Evolutionary conservation across 1,139 yeast genomes (phyloP).

Genomic region (Saccharomyces hybrid): DNA sequence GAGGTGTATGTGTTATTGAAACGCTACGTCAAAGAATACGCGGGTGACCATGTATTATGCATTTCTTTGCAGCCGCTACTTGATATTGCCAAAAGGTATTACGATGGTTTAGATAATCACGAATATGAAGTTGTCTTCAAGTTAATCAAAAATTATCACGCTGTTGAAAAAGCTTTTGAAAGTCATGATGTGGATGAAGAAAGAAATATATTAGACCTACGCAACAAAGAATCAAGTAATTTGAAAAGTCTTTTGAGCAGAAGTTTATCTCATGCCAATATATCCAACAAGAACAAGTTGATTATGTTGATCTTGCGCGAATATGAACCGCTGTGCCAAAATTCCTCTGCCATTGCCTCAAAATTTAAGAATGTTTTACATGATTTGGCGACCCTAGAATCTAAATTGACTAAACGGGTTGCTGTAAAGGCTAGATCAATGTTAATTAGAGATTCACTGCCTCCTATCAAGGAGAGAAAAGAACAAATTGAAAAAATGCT

Average conservation of each 20-base stretch:
- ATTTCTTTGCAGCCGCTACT: conserved; percentile 63
- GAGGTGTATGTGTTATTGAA: not conserved
- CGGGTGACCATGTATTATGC: conserved; percentile 42
- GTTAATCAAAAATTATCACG: conserved; percentile 59
- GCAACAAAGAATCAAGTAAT: conserved; percentile 77
- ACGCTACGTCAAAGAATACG: conserved; percentile 27
- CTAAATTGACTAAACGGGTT: conserved; percentile 82
- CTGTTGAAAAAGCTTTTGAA: conserved; percentile 65
- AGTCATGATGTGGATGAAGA: conserved; percentile 70
- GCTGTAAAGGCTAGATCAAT: conserved; percentile 89
- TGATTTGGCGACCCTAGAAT: conserved; percentile 72
- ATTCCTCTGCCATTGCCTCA: conserved; percentile 56
- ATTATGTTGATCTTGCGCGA: conserved; percentile 71
- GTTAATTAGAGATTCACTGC: conserved; percentile 87
- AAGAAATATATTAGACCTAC: conserved; percentile 68
- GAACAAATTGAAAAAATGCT: conserved; percentile 92
- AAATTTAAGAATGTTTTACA: conserved; percentile 62
- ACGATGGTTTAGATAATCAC: conserved; percentile 69
- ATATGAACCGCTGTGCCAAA: conserved; percentile 63
- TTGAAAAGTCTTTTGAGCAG: conserved; percentile 58
- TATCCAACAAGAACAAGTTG: conserved; percentile 81
- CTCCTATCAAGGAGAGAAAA: conserved; percentile 86
- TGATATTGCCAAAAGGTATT: conserved; percentile 57
- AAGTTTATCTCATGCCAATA: conserved; percentile 80
- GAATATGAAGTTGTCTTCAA: conserved; percentile 65